Evolutionary conservation across 1,284 basidiomycete species (phyloP), one percentile per base, ranked within the genome.

Genomic region (Apiotrichum veenhuisii): DNA sequence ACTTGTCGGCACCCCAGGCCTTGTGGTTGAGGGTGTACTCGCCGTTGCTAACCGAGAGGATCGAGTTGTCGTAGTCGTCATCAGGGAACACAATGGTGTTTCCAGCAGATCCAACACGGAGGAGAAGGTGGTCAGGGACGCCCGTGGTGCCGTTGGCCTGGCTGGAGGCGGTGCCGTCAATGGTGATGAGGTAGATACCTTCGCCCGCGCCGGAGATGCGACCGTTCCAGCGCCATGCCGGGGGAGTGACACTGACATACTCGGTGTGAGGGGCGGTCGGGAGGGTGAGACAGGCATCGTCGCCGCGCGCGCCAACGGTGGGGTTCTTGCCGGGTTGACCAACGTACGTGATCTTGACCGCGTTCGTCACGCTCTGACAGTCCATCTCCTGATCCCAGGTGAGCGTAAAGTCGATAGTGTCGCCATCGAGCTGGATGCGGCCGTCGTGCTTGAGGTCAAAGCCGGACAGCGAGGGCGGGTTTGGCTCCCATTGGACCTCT

Each of bases 361-460:
- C 83, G 14, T 74, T 68, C 1, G 84, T 86, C 51, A 94, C 80
- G 42, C 82, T 82, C 15, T 79, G 65, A 69, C 91, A 93, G 61
- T 82, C 79, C 91, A 95, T 92, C 30, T 68, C 70, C 15, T 80
- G 74, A 65, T 86, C 92, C 77, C 89, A 94, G 73, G 93, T 87
- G 58, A 95, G 80, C 0, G 80, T 70, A 54, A 94, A 83, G 59
- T 86, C 78, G 54, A 91, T 73, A 1, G 80, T 82, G 18, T 84
- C 86, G 2, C 82, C 80, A 61, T 59, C 14, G 86, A 47, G 77
- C 53, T 38, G 78, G 33, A 91, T 77, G 40, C 91, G 86, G 25
- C 84, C 81, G 66, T 95, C 91, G 72, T 95, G 91, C 1, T 90
- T 89, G 0, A 91, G 91, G 5, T 75, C 74, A 76, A 93, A 93